Conservation (phyloP, 2,329 filamentous ascomycete genomes). For the Diaporthe vaccinii region DNA sequence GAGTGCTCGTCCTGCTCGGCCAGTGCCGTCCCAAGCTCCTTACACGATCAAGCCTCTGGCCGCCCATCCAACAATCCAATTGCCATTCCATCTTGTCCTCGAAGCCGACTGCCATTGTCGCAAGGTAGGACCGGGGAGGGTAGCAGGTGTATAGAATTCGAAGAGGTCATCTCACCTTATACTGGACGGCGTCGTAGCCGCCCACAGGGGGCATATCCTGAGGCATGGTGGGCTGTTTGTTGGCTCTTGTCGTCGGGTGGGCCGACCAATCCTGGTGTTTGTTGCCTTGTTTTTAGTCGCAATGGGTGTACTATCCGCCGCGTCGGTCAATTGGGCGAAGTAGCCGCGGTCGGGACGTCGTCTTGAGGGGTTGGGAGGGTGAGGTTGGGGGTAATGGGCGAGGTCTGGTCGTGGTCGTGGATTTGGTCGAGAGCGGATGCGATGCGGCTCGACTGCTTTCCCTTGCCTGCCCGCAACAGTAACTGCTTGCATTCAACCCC, state of each 20-base stretch:
- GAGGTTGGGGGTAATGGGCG: not conserved
- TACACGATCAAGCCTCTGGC: not conserved
- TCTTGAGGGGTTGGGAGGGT: not conserved
- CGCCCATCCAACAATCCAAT: not conserved
- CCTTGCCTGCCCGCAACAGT: not conserved
- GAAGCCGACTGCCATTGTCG: not conserved
- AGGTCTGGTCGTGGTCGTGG: not conserved
- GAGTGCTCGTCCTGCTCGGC: not conserved
- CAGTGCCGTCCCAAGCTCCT: not conserved
- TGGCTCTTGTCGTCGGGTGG: not conserved
- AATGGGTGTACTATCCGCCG: not conserved
- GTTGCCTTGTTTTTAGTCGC: not conserved
- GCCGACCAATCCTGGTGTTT: not conserved
- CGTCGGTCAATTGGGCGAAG: not conserved
- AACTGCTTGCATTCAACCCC: slow-evolving; percentile 1
- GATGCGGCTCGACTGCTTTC: slow-evolving; percentile 25
- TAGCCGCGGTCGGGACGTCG: not conserved
- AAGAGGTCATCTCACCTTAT: slow-evolving; percentile 76
- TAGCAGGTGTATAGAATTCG: not conserved
- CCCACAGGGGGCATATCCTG: slow-evolving; percentile 97
- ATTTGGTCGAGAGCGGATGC: not conserved
- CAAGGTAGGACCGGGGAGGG: not conserved
- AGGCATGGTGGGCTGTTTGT: slow-evolving; percentile 75
- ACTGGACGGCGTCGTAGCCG: slow-evolving; percentile 97
- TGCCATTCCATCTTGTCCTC: not conserved